Conservation (phyloP, 805 yeast species). For the Vanderwaltozyma polyspora region DNA sequence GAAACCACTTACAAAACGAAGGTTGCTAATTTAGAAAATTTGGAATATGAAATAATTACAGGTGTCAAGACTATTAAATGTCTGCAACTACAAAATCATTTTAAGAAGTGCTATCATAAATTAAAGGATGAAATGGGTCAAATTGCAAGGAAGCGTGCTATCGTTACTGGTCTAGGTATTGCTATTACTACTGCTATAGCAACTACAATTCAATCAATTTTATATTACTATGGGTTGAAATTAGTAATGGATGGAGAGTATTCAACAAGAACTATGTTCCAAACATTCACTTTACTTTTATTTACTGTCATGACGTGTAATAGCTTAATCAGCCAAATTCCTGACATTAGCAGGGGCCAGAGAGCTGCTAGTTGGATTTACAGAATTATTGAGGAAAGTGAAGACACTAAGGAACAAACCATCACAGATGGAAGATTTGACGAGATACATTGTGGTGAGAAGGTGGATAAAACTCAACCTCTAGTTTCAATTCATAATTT, state of each 20-base stretch:
- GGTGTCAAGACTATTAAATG: slow-evolving; percentile 56
- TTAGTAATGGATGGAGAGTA: slow-evolving; percentile 54
- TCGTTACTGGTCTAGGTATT: slow-evolving; percentile 55
- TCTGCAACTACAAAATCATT: slow-evolving; percentile 40
- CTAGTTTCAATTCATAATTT: slow-evolving; percentile 36
- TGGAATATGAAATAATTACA: slow-evolving; percentile 38
- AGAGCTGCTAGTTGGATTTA: slow-evolving; percentile 52
- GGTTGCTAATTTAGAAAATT: slow-evolving; percentile 44
- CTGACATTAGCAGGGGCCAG: slow-evolving; percentile 71
- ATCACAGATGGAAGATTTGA: slow-evolving; percentile 1
- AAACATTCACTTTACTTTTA: slow-evolving; percentile 58
- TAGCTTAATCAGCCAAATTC: slow-evolving; percentile 51
- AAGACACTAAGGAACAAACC: slow-evolving; percentile 4
- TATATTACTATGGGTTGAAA: slow-evolving; percentile 70
- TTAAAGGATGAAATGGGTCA: slow-evolving; percentile 25
- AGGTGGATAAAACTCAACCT: not conserved
- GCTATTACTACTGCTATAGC: slow-evolving; percentile 45
- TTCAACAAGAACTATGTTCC: slow-evolving; percentile 44
- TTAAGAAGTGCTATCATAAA: slow-evolving; percentile 29
- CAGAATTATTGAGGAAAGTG: slow-evolving; percentile 24
- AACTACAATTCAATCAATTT: slow-evolving; percentile 53
- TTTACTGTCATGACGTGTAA: slow-evolving; percentile 63
- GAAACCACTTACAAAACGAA: slow-evolving; percentile 52
- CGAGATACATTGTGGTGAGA: not conserved
- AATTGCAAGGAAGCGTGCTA: slow-evolving; percentile 41